Evolutionary conservation across 2,329 filamentous ascomycete species (phyloP).

Genomic region (Fusarium liriodendri): DNA sequence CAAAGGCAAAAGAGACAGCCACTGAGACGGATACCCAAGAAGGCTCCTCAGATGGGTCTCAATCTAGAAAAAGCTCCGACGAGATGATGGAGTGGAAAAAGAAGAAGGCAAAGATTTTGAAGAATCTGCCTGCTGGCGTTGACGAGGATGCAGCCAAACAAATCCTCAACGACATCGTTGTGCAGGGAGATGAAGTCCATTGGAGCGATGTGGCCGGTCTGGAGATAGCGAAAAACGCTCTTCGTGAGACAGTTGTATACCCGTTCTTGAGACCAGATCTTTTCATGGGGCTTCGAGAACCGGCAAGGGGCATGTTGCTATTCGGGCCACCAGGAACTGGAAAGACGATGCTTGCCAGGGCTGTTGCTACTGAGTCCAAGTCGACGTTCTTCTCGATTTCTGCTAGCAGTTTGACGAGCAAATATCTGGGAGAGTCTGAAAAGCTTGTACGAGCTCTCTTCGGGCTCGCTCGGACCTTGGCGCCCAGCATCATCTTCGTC

Average conservation of each 20-base stretch:
- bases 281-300: constrained; percentile 95
- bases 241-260: constrained; percentile 97
- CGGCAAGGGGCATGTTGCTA: constrained; percentile 92
- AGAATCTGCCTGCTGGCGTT: constrained; percentile 82
- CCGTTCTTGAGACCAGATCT: constrained; percentile 94
- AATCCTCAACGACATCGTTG: constrained; percentile 95
- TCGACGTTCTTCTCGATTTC: constrained; percentile 98
- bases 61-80: constrained; percentile 52
- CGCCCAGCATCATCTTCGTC: constrained; percentile 97
- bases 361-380: constrained; percentile 92
- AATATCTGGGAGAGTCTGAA: constrained; percentile 95
- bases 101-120: constrained; percentile 74
- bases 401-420: constrained; percentile 92
- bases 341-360: constrained; percentile 95
- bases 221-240: constrained; percentile 87
- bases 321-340: constrained; percentile 98
- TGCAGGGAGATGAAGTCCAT: constrained; percentile 92
- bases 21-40: constrained; percentile 59
- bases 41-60: constrained; percentile 57
- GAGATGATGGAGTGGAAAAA: constrained; percentile 68
- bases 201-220: constrained; percentile 95
- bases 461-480: constrained; percentile 85
- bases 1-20: constrained; percentile 47
- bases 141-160: constrained; percentile 87
- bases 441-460: constrained; percentile 96